Evolutionary conservation across 2,329 filamentous ascomycete species (phyloP), one percentile per base, ranked within the genome.

Genomic region (Cytospora paraplurivora): DNA sequence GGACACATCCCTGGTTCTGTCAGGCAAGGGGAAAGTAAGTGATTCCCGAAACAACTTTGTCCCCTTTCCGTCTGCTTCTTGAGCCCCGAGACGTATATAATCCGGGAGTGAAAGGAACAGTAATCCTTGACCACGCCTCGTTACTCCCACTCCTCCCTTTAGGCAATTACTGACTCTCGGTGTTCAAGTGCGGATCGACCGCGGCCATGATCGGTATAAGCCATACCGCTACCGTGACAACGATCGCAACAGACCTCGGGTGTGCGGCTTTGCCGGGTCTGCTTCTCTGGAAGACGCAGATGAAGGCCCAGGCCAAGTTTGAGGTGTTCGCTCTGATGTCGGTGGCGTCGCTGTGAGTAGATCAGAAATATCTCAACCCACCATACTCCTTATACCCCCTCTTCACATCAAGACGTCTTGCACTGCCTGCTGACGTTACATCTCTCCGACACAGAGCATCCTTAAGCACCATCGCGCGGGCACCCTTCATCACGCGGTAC

Each of bases 271-370:
- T 56, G 11, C 51, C 59, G 11, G 52, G 33, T 10, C 5, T 56
- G 15, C 33, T 62, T n/a, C 51, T 62, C 12, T 62, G 59, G 53
- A 41, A 51, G 41, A 56, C 47, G 27, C 44, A 41, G 33, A 62
- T 62, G 53, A 56, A 56, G 34, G 38, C 47, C 11, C 49, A 44
- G 49, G 21, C 35, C 15, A 72, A 72, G 61, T 54, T 72, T 12
- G 62, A 61, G 17, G 68, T 70, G 19, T 67, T 67, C 41, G 35
- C 56, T 27, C 58, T 71, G 34, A 63, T 72, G 53, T 70, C 69
- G 7, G 69, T 71, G 59, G 66, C 65, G 56, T 68, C 69, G n/a
- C 37, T 71, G 71, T 73, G 63, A 68, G 70, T 68, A 1, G 3
- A 44, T 8, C 21, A 51, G 38, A 44, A n/a, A 6, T 12, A n/a